Base-by-base conservation (phyloP, 805 yeast genomes). In the Spathaspora gorwiae region DNA sequence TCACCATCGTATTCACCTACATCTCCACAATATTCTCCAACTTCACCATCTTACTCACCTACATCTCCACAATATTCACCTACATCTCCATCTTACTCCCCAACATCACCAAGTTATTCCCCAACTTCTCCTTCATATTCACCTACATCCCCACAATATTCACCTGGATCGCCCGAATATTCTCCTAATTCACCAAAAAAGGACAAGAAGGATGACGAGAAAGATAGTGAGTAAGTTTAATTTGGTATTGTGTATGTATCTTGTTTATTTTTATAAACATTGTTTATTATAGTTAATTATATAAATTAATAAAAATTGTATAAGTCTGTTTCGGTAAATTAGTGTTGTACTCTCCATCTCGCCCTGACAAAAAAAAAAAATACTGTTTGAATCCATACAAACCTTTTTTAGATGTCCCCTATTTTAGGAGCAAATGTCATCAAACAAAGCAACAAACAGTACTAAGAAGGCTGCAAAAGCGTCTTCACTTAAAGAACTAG, bases 51-150 rank as follows among this genome's bases (percentile, higher is more conserved):
- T 2, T 84, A 83, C 60, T 72, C 80, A 0, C 90, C 92, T 47
- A 87, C 95, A 0, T 81, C 90, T 0, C 97, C 97, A 84, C 90
- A 32, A n/a, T 66, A 67, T 50, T 62, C 69, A 19, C 87, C 87
- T 29, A 57, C 64, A 6, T 61, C 68, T 1, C 83, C 83, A 39
- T 51, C 57, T 11, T 76, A 73, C 51, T 62, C 80, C 0, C 90
- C 90, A 47, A 86, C 95, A 0, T 82, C 90, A 0, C 97, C 97
- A 47, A 56, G 70, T 1, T 88, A 88, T 63, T 75, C 84, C 1
- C 95, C 96, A 39, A 84, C 90, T 1, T 79, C 87, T 6, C 97
- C 97, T 63, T 75, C 84, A 1, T 84, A 83, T 61, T 68, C 70
- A n/a, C 77, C 77, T 46, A 86, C 95, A 0, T 83, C 92, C 0